Percentiles rank a stretch among this genome's conserved stretches.
Evolutionary conservation across 2,329 filamentous ascomycete species (phyloP).

Genomic region (Monilinia polystroma): DNA sequence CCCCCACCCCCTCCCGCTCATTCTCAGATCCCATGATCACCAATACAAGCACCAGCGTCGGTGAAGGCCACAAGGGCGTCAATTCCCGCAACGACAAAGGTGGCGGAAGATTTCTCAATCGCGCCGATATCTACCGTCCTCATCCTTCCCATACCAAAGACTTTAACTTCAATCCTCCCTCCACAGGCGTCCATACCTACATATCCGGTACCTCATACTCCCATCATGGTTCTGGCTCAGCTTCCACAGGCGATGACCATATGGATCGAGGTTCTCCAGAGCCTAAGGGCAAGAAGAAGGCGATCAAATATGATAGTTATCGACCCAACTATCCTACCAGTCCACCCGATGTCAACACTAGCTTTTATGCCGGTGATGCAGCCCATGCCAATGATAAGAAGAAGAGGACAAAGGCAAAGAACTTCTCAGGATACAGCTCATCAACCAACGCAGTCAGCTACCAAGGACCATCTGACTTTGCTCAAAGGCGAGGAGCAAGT

Average conservation of each 20-base stretch:
- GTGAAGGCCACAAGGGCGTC: not conserved
- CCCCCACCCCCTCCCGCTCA: not conserved
- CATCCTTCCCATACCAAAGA: not conserved
- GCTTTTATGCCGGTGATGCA: not conserved
- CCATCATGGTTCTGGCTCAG: not conserved
- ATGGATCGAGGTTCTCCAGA: not conserved
- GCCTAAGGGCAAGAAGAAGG: not conserved
- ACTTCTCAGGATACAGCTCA: not conserved
- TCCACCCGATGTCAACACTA: not conserved
- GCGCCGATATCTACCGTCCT: not conserved
- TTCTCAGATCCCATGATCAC: not conserved
- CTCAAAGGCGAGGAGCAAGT: no score
- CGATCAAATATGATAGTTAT: not conserved
- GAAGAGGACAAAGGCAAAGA: not conserved
- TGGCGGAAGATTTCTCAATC: not conserved
- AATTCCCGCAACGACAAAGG: not conserved
- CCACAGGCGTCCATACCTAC: not conserved
- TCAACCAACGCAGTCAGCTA: no score
- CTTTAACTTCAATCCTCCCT: not conserved
- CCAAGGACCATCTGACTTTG: not conserved
- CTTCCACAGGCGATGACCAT: not conserved
- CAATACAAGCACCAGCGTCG: not conserved
- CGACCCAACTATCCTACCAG: not conserved
- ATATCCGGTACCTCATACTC: not conserved
- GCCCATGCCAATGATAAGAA: not conserved